Conservation (phyloP, 306 rosid species). For the Styphnolobium japonicum region DNA sequence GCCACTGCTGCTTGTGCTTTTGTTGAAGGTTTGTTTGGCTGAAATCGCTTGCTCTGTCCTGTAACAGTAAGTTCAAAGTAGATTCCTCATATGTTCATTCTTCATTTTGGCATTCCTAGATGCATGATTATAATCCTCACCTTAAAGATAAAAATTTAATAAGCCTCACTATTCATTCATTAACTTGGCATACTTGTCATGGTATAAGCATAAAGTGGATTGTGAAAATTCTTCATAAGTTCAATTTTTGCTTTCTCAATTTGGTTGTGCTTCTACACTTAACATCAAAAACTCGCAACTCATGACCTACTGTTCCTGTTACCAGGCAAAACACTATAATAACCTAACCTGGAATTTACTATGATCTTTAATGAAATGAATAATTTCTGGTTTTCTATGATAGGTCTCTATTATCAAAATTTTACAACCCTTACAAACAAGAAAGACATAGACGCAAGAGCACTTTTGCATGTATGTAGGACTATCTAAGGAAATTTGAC, state of each 20-base stretch:
- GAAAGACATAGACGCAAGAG: background rate
- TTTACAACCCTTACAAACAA: background rate
- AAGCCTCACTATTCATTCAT: constrained; percentile 14
- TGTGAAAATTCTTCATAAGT: background rate
- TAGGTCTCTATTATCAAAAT: background rate
- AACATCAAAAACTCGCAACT: background rate
- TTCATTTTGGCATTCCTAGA: background rate
- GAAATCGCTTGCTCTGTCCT: constrained; percentile 93
- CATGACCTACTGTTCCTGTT: background rate
- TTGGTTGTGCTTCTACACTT: background rate
- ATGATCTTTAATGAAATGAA: background rate
- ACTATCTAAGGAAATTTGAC: background rate
- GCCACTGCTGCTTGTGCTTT: constrained; percentile 90
- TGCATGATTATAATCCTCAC: constrained; percentile 5
- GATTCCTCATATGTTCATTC: background rate
- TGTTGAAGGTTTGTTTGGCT: constrained; percentile 82
- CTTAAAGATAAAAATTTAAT: background rate
- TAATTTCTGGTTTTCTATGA: background rate
- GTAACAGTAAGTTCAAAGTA: constrained; percentile 28
- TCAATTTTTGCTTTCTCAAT: background rate
- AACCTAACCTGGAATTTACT: background rate
- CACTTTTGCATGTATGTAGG: background rate
- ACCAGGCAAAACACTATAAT: background rate
- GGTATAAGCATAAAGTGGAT: background rate
- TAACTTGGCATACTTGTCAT: background rate